These are phyloP conservation scores for Tolypocladium ovalisporum DNA, from an alignment of 2,329 filamentous ascomycete species.

Conservation along the genomic window DNA sequence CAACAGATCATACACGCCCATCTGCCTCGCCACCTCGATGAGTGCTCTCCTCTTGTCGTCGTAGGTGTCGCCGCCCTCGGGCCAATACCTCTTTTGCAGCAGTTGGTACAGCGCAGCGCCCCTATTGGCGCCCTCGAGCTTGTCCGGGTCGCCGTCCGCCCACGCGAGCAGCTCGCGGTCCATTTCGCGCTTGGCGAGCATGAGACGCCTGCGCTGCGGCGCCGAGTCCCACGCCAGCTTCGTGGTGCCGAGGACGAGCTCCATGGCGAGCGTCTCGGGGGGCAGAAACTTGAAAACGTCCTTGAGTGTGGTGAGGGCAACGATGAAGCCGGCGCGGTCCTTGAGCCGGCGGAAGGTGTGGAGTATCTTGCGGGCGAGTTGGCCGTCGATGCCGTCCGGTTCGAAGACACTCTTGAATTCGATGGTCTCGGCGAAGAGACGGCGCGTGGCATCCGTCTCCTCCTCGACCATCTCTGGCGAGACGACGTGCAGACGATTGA, in stretches of 20 bases:
- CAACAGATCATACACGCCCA: conserved; percentile 29
- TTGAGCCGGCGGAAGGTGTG: conserved; percentile 37
- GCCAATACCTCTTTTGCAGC: conserved; percentile 27
- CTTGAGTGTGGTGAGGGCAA: conserved; percentile 32
- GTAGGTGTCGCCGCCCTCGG: conserved; percentile 12
- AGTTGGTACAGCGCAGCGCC: conserved; percentile 30
- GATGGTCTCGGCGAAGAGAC: conserved; percentile 37
- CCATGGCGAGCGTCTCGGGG: conserved; percentile 33
- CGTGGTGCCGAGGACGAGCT: conserved; percentile 32
- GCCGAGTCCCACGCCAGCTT: conserved; percentile 32
- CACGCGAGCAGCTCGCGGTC: conserved; percentile 24
- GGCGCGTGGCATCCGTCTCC: conserved; percentile 25
- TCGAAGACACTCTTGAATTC: conserved; percentile 35
- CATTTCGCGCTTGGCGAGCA: conserved; percentile 29
- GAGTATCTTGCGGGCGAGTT: conserved; percentile 37
- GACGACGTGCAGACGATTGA: conserved; percentile 35
- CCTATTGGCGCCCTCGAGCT: conserved; percentile 23
- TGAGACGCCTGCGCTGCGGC: conserved; percentile 26
- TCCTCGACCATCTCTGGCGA: conserved; percentile 13
- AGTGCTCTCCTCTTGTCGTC: conserved; percentile 15
- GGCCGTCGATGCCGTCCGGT: conserved; percentile 29
- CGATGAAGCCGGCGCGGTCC: conserved; percentile 32
- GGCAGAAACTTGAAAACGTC: conserved; percentile 32
- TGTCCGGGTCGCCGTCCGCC: conserved; percentile 18
- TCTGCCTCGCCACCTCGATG: conserved; percentile 25